phyloP scores from a whole-genome alignment of 441 rosid genomes.

The Capsella rubella region DNA sequence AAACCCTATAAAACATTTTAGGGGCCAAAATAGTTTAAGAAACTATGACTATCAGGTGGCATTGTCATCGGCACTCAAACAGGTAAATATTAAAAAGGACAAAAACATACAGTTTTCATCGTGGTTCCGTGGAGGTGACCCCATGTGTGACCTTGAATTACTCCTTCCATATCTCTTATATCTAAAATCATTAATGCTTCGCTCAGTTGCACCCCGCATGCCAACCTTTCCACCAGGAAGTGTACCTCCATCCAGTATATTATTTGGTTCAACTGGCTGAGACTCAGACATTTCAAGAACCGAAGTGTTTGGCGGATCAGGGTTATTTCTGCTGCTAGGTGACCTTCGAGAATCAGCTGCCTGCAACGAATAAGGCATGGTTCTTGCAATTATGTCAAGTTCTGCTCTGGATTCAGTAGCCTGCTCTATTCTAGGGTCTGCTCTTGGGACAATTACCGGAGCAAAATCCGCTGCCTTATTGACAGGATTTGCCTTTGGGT shows the following conservation, averaged over 20 bases:
- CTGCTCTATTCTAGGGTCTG: slow-evolving; percentile 61
- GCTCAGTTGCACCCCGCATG: slow-evolving; percentile 60
- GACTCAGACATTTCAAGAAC: slow-evolving; percentile 56
- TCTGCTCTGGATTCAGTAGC: slow-evolving; percentile 79
- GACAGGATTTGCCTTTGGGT: slow-evolving; percentile 58
- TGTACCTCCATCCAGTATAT: slow-evolving; percentile 52
- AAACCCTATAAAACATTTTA: slow-evolving; percentile 11
- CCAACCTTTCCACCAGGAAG: slow-evolving; percentile 54
- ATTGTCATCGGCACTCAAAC: slow-evolving; percentile 3
- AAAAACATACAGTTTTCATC: slow-evolving; percentile 71
- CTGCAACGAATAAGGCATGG: slow-evolving; percentile 98
- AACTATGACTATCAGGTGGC: slow-evolving; percentile 7
- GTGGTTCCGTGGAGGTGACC: slow-evolving; percentile 61
- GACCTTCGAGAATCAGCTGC: slow-evolving; percentile 66
- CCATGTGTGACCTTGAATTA: slow-evolving; percentile 54
- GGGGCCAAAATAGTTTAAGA: slow-evolving; percentile 10
- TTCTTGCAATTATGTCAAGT: slow-evolving; percentile 80
- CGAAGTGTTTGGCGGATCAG: slow-evolving; percentile 59
- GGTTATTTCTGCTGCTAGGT: slow-evolving; percentile 67
- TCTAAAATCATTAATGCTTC: slow-evolving; percentile 61
- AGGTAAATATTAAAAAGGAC: slow-evolving; percentile 4
- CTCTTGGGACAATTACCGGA: slow-evolving; percentile 92
- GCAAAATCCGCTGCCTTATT: slow-evolving; percentile 60
- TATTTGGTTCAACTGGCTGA: slow-evolving; percentile 53
- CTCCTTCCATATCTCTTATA: slow-evolving; percentile 56